Evolutionary conservation across 2,329 filamentous ascomycete species (phyloP).

Genomic region (Neocatenulostroma microsporum): DNA sequence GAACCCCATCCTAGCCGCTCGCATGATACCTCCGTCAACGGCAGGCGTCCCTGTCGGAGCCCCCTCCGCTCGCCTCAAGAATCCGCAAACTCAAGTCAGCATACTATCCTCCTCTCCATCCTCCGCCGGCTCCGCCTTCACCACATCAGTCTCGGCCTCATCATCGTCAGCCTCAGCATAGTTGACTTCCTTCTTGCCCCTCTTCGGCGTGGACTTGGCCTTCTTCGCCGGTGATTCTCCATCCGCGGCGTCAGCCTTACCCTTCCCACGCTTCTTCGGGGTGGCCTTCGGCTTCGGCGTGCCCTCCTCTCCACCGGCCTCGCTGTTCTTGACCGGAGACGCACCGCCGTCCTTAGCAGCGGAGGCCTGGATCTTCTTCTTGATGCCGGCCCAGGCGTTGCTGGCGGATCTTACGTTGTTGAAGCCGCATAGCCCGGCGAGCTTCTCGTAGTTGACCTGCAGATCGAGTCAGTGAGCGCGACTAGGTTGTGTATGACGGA

Average conservation of each 20-base stretch:
- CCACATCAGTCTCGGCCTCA: slow-evolving; percentile 3
- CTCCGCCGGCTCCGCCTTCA: slow-evolving; percentile 13
- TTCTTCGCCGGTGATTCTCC: too few relatives aligned
- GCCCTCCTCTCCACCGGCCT: too few relatives aligned
- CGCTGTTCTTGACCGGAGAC: slow-evolving; percentile 2
- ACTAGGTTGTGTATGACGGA: neutral
- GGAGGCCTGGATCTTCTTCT: slow-evolving; percentile 15
- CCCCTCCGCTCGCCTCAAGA: too few relatives aligned
- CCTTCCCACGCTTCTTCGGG: slow-evolving; percentile 15
- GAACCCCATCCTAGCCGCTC: neutral
- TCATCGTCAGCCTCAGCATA: too few relatives aligned
- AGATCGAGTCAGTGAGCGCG: neutral
- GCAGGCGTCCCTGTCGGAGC: too few relatives aligned
- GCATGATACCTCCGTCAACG: neutral
- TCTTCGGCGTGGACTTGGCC: too few relatives aligned
- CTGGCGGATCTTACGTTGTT: slow-evolving; percentile 16
- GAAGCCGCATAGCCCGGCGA: slow-evolving; percentile 13
- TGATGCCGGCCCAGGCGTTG: slow-evolving; percentile 6
- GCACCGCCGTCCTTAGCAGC: slow-evolving; percentile 6
- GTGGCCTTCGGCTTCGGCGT: slow-evolving; percentile 14
- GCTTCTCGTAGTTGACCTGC: slow-evolving; percentile 20
- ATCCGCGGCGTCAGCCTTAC: too few relatives aligned
- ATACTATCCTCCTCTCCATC: too few relatives aligned
- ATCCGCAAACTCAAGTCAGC: too few relatives aligned
- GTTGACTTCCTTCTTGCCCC: too few relatives aligned